Evolutionary conservation across 352 stramenopile genomes (phyloP).

Genomic region (Phytophthora hibernalis): DNA sequence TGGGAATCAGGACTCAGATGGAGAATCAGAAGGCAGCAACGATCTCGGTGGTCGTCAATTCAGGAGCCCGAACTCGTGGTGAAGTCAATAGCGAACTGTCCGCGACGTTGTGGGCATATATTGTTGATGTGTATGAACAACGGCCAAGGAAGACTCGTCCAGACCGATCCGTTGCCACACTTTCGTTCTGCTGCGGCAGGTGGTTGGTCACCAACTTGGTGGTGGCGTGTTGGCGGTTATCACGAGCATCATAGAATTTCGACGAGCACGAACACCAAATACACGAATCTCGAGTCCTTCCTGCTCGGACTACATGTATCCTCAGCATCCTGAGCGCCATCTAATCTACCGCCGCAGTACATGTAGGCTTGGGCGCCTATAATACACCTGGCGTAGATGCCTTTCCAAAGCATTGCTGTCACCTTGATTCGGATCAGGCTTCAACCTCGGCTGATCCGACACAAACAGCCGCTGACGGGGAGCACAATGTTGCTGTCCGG

Average conservation of each 20-base stretch:
- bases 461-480: background rate
- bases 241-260: constrained; percentile 7
- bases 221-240: constrained; percentile 21
- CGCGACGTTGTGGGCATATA: no score
- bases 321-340: background rate
- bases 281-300: constrained; percentile 11
- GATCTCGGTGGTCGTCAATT: no score
- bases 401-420: no score
- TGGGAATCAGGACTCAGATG: background rate
- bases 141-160: background rate
- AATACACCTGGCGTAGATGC: no score
- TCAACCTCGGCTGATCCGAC: background rate
- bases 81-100: background rate
- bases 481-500: constrained; percentile 14
- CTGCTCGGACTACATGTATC: background rate
- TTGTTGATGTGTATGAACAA: no score
- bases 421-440: background rate
- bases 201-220: no score
- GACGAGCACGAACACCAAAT: constrained; percentile 19
- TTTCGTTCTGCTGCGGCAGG: constrained; percentile 18
- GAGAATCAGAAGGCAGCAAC: background rate
- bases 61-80: background rate
- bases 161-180: constrained; percentile 6
- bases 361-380: no score
- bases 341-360: background rate